Percentiles rank a stretch among this genome's conserved stretches.
phyloP scores from a whole-genome alignment of 805 yeast genomes.

The Wickerhamiella brachini region DNA sequence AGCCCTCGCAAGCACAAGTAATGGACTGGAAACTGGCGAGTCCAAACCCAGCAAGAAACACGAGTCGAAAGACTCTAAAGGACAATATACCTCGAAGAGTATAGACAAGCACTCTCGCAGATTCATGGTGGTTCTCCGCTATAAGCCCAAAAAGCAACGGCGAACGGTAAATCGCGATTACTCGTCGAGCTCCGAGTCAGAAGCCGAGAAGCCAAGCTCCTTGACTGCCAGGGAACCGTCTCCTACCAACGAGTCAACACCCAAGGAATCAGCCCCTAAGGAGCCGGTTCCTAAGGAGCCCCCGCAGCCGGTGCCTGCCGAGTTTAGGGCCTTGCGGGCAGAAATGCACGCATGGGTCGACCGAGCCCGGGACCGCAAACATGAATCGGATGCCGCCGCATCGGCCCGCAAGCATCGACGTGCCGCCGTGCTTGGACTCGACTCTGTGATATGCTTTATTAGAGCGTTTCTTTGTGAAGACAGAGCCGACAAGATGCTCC shows the following conservation, averaged over 20 bases:
- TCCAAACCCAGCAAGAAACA: not conserved
- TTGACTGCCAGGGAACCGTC: too few species aligned
- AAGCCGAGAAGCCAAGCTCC: constrained; percentile 1
- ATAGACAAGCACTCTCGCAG: not conserved
- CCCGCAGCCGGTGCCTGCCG: constrained; percentile 5
- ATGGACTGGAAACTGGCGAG: not conserved
- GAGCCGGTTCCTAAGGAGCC: not conserved
- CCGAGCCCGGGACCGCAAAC: constrained; percentile 27
- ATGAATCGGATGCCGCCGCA: constrained; percentile 26
- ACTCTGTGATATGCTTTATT: constrained; percentile 28
- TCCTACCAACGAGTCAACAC: too few species aligned
- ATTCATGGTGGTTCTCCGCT: constrained; percentile 6
- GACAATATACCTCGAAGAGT: too few species aligned
- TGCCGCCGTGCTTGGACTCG: constrained; percentile 27
- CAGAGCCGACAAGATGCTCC: constrained; percentile 20
- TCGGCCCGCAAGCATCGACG: constrained; percentile 17
- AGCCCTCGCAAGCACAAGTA: not conserved
- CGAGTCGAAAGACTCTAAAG: not conserved
- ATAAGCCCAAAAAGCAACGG: not conserved
- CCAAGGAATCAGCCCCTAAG: too few species aligned
- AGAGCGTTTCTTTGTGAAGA: constrained; percentile 30
- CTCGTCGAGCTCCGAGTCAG: not conserved
- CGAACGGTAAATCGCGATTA: not conserved
- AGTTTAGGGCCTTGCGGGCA: constrained; percentile 16
- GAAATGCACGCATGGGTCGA: constrained; percentile 27